Evolutionary conservation across 768 basidiomycete species (phyloP).

Genomic region (Fibroporia radiculosa): DNA sequence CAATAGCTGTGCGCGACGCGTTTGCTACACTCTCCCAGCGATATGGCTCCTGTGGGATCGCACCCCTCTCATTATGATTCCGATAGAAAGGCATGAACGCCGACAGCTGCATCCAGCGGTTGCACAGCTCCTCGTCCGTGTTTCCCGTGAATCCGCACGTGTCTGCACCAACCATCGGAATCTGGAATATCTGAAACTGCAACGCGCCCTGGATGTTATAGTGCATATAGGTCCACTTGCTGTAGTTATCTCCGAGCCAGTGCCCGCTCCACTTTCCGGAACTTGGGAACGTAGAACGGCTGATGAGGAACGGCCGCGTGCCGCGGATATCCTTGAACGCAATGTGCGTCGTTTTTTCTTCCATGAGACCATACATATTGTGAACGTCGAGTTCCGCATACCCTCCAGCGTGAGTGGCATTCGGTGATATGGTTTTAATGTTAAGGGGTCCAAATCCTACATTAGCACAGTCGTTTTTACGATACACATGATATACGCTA

Average conservation of each 20-base stretch:
- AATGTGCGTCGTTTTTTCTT: constrained; percentile 56
- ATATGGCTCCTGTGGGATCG: constrained; percentile 74
- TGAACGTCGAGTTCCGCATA: constrained; percentile 59
- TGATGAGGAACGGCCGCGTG: constrained; percentile 64
- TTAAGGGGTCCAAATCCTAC: constrained; percentile 46
- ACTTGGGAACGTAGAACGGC: constrained; percentile 62
- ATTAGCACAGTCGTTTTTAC: background rate
- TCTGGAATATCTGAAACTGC: constrained; percentile 79
- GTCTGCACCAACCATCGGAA: constrained; percentile 80
- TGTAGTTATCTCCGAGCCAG: constrained; percentile 77
- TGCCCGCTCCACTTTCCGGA: constrained; percentile 67
- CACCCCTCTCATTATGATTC: constrained; percentile 64
- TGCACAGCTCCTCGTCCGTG: constrained; percentile 74
- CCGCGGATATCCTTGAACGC: constrained; percentile 47
- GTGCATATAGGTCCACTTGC: constrained; percentile 67
- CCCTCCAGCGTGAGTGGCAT: constrained; percentile 62
- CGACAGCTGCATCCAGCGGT: constrained; percentile 81
- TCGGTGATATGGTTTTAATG: constrained; percentile 52
- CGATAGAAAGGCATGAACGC: constrained; percentile 80
- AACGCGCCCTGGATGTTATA: constrained; percentile 58
- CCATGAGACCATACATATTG: constrained; percentile 67
- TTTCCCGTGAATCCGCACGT: constrained; percentile 65
- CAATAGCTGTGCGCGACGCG: constrained; percentile 66
- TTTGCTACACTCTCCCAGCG: constrained; percentile 75
- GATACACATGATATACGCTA: background rate